These are phyloP conservation scores for Metschnikowia lunata DNA, from an alignment of 805 yeast species.

Conservation along the genomic window DNA sequence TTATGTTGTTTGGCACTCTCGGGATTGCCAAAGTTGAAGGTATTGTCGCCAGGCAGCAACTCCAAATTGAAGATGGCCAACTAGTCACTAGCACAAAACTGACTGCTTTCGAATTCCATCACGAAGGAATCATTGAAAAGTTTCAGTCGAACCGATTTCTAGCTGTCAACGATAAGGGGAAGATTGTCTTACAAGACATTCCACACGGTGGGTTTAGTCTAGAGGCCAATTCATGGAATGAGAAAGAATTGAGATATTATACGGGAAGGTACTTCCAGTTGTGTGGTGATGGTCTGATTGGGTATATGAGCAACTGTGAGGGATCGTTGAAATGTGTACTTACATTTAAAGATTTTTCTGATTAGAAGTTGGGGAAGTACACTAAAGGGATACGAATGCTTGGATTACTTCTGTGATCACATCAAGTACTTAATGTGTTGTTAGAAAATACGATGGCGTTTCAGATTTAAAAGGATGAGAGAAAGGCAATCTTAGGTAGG, in stretches of 20 bases:
- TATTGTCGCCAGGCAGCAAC: background rate
- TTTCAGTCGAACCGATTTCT: constrained; percentile 1
- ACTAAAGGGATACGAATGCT: too few relatives aligned
- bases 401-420: too few relatives aligned
- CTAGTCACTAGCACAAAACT: background rate
- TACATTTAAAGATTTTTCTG: too few relatives aligned
- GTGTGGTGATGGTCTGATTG: constrained; percentile 2
- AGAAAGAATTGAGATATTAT: background rate
- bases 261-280: background rate
- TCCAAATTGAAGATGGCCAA: background rate
- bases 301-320: background rate
- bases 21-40: background rate
- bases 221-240: background rate
- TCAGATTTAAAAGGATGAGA: too few relatives aligned
- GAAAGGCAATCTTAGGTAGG: too few relatives aligned
- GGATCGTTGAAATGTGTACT: too few relatives aligned
- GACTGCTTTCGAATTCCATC: constrained; percentile 1
- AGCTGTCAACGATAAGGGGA: background rate
- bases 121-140: background rate
- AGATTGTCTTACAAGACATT: background rate
- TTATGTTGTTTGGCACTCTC: background rate
- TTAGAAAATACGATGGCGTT: too few relatives aligned
- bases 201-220: background rate
- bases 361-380: too few relatives aligned
- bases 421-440: too few relatives aligned